A percentile compares a stretch with the other conserved stretches of the same genome.
phyloP scores from a whole-genome alignment of 768 basidiomycete species.

The Suillus alpinus region DNA sequence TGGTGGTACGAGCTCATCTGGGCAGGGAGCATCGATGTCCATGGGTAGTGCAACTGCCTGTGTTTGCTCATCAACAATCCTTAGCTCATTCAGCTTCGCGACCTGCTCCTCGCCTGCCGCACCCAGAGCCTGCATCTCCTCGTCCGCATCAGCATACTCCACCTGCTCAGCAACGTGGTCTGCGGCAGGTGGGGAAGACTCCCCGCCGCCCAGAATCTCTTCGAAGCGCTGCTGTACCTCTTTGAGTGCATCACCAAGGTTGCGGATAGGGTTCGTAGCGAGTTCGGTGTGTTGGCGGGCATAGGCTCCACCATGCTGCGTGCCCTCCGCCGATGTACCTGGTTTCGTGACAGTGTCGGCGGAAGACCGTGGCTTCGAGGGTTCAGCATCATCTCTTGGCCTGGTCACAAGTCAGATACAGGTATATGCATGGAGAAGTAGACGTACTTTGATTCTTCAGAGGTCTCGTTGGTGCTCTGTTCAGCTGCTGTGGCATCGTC shows the following conservation, averaged over 20 bases:
- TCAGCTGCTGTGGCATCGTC: slow-evolving; percentile 10
- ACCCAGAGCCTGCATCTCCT: slow-evolving; percentile 87
- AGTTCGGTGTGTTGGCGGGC: slow-evolving; percentile 39
- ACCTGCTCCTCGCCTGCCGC: slow-evolving; percentile 82
- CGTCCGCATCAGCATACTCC: slow-evolving; percentile 73
- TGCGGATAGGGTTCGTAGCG: slow-evolving; percentile 60
- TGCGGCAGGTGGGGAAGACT: slow-evolving; percentile 30
- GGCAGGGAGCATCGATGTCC: slow-evolving; percentile 46
- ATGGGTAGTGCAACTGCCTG: slow-evolving; percentile 38
- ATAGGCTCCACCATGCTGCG: slow-evolving; percentile 43
- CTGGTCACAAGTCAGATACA: not conserved
- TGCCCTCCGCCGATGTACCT: slow-evolving; percentile 39
- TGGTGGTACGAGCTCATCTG: slow-evolving; percentile 17
- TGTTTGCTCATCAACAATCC: slow-evolving; percentile 61
- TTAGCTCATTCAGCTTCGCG: slow-evolving; percentile 78
- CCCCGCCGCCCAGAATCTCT: slow-evolving; percentile 60
- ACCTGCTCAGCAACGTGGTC: slow-evolving; percentile 49
- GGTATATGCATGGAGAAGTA: not conserved
- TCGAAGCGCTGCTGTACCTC: slow-evolving; percentile 83
- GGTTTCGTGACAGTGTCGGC: slow-evolving; percentile 16
- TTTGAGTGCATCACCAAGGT: slow-evolving; percentile 78
- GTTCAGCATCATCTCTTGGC: slow-evolving; percentile 5
- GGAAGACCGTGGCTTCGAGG: not conserved
- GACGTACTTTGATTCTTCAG: slow-evolving; percentile 18
- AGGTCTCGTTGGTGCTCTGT: slow-evolving; percentile 28